A percentile compares a stretch with the other conserved stretches of the same genome.
phyloP scores from a whole-genome alignment of 2,329 filamentous ascomycete species.

The Fusarium nurragi region DNA sequence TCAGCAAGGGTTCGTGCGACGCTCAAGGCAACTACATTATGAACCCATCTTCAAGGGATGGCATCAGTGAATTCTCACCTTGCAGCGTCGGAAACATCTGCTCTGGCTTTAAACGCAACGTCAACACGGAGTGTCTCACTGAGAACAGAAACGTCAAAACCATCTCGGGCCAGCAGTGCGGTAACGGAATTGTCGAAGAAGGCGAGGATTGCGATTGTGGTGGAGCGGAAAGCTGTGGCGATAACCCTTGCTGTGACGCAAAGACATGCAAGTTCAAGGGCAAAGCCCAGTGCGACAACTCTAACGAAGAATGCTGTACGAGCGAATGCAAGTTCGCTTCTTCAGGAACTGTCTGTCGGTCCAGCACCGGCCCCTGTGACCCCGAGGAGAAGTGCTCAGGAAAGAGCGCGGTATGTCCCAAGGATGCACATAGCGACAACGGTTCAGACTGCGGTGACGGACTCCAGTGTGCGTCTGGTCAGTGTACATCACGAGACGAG shows the following conservation, averaged over 20 bases:
- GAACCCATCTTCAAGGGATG: conserved; percentile 85
- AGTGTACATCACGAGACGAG: conserved; percentile 90
- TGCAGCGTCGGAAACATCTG: conserved; percentile 96
- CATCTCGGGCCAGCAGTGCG: conserved; percentile 85
- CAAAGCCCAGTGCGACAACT: conserved; percentile 79
- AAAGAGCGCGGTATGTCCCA: conserved; percentile 75
- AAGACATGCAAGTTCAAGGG: conserved; percentile 85
- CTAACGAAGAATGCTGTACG: conserved; percentile 85
- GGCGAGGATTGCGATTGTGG: conserved; percentile 98
- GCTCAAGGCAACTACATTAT: conserved; percentile 87
- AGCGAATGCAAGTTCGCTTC: conserved; percentile 72
- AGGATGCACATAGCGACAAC: conserved; percentile 74
- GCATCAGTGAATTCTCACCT: conserved; percentile 82
- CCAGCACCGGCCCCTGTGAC: conserved; percentile 83
- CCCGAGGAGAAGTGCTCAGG: conserved; percentile 86
- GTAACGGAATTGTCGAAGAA: conserved; percentile 94
- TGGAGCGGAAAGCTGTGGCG: conserved; percentile 73
- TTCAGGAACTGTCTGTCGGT: conserved; percentile 78
- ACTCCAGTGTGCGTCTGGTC: conserved; percentile 86
- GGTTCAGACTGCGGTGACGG: conserved; percentile 76
- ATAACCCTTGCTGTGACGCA: conserved; percentile 85
- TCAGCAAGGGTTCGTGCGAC: conserved; percentile 73
- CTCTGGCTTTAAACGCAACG: conserved; percentile 80
- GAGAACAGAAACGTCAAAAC: conserved; percentile 85
- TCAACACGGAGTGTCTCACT: conserved; percentile 80